phyloP scores from a whole-genome alignment of 306 rosid genomes.

The Quillaja saponaria region DNA sequence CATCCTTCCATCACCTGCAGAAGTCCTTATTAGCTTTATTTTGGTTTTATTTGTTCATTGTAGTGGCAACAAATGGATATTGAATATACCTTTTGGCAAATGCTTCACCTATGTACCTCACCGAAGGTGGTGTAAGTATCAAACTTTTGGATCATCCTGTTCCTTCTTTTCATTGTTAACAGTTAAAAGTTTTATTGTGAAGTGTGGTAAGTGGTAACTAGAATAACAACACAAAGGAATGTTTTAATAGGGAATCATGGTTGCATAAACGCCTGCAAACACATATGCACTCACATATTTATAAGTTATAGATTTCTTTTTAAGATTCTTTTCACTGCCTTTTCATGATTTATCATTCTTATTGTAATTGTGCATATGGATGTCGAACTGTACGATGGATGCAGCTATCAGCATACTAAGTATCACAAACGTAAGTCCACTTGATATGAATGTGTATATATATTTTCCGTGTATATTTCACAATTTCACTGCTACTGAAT shows the following conservation, averaged over 20 bases:
- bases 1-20: too few relatives aligned
- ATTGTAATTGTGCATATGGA: constrained; percentile 33
- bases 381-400: constrained; percentile 51
- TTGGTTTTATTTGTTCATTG: constrained; percentile 28
- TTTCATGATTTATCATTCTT: constrained; percentile 5
- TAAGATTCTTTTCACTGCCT: too few relatives aligned
- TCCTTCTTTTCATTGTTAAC: neutral
- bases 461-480: constrained; percentile 14
- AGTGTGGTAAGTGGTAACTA: too few relatives aligned
- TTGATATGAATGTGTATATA: constrained; percentile 29
- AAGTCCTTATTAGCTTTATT: neutral
- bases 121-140: constrained; percentile 97
- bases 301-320: too few relatives aligned
- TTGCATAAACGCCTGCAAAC: too few relatives aligned
- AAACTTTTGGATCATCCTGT: constrained; percentile 15
- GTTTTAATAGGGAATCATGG: too few relatives aligned
- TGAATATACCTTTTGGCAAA: constrained; percentile 99
- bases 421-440: constrained; percentile 95
- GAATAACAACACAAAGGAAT: too few relatives aligned
- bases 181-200: too few relatives aligned
- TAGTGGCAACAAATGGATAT: constrained; percentile 99
- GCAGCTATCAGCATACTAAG: constrained; percentile 99
- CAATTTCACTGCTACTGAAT: constrained; percentile 4
- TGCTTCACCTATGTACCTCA: constrained; percentile 94
- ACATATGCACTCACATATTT: too few relatives aligned